Conservation (phyloP, 2,329 filamentous ascomycete genomes). For the Whalleya microplaca region DNA sequence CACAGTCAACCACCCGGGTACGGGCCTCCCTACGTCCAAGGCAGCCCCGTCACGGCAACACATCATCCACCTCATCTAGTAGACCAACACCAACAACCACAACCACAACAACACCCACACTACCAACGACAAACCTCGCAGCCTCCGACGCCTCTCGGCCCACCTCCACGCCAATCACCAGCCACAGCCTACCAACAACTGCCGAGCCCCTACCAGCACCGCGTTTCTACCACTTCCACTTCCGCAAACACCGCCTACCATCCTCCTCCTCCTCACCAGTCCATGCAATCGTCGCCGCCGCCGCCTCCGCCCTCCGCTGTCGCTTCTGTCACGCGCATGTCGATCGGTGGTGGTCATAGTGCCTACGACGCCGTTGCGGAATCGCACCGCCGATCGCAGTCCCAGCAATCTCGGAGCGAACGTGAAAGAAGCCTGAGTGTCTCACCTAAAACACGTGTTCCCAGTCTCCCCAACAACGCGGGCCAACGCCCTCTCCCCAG, state of each 20-base stretch:
- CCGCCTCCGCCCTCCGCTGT: slow-evolving; percentile 39
- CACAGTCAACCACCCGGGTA: slow-evolving; percentile 60
- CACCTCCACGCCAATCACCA: slow-evolving; percentile 48
- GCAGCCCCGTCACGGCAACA: slow-evolving; percentile 54
- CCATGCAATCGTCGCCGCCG: slow-evolving; percentile 40
- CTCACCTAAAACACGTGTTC: slow-evolving; percentile 74
- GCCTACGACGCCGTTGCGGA: slow-evolving; percentile 49
- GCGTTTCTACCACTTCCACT: slow-evolving; percentile 40
- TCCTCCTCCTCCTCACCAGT: slow-evolving; percentile 34
- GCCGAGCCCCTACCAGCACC: slow-evolving; percentile 64
- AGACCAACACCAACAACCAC: slow-evolving; percentile 29
- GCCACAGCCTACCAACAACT: slow-evolving; percentile 51
- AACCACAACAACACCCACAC: slow-evolving; percentile 32
- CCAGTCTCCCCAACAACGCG: slow-evolving; percentile 46
- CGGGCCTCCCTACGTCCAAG: slow-evolving; percentile 53
- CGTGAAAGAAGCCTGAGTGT: slow-evolving; percentile 74
- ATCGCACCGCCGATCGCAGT: slow-evolving; percentile 53
- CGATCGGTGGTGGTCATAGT: slow-evolving; percentile 46
- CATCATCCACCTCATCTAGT: slow-evolving; percentile 45
- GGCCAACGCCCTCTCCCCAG: slow-evolving; percentile 29
- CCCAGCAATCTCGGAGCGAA: slow-evolving; percentile 60
- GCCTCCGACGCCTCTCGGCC: slow-evolving; percentile 56
- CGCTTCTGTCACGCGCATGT: slow-evolving; percentile 43
- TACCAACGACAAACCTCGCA: slow-evolving; percentile 56
- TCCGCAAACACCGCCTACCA: too few relatives aligned